Percentiles rank a stretch among this genome's conserved stretches.
Evolutionary conservation across 306 rosid species (phyloP).

Genomic region (Prunus mume): DNA sequence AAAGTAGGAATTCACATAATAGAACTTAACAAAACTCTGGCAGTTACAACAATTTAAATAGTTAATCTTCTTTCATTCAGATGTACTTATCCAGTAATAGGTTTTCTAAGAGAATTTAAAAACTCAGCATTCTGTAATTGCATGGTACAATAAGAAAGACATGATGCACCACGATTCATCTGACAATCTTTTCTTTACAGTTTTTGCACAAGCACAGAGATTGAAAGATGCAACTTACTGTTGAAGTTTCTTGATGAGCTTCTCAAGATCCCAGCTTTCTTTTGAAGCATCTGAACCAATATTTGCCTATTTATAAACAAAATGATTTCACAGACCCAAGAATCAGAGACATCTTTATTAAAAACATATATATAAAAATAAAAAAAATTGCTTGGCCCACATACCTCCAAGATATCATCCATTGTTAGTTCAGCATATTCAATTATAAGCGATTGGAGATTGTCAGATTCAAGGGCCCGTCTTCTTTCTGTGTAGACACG

Average conservation of each 20-base stretch:
- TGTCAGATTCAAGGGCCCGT: constrained; percentile 84
- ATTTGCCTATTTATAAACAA: constrained; percentile 65
- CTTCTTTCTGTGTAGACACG: constrained; percentile 93
- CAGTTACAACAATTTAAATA: not conserved
- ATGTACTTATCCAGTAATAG: not conserved
- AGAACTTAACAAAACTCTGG: not conserved
- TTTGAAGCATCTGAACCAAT: constrained; percentile 79
- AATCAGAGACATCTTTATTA: not conserved
- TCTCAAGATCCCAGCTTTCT: constrained; percentile 95
- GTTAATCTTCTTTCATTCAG: not conserved
- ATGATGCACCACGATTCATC: constrained; percentile 7
- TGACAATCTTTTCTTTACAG: not conserved
- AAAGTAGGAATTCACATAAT: not conserved
- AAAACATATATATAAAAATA: not conserved
- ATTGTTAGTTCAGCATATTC: constrained; percentile 97
- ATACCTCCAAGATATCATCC: constrained; percentile 89
- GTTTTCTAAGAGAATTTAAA: not conserved
- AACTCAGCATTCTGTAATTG: not conserved
- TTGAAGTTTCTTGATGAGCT: constrained; percentile 85
- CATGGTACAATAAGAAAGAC: not conserved
- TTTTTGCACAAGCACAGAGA: constrained; percentile 22
- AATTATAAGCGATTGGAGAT: constrained; percentile 74
- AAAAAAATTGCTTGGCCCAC: constrained; percentile 11
- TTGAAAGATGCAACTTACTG: constrained; percentile 65
- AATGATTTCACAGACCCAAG: constrained; percentile 7